Base-by-base conservation (phyloP, 208 protist genomes). In the Trypanosoma vivax region DNA sequence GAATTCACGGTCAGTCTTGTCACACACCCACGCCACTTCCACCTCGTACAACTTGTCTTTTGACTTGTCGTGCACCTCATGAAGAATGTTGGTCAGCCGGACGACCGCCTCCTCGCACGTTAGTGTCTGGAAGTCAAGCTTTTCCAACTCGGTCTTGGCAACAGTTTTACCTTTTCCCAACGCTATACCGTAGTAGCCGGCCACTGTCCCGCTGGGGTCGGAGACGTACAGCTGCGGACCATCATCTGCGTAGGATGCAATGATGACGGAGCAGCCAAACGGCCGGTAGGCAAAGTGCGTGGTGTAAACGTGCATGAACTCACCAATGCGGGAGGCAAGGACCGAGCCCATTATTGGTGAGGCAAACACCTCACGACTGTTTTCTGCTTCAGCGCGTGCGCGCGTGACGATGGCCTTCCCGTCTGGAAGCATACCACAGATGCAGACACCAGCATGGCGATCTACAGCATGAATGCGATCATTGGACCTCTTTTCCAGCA, bases 111-210 rank as follows among this genome's bases (percentile, higher is more conserved):
- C 95, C 4, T 73, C 65, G 48, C 83, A 92, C 1, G 96, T 98
- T 30, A 98, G 64, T 37, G 78, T 88, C 9, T 51, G 37, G 37
- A 99, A 94, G 51, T 98, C 82, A 19, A 99, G 69, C 70, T 99
- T 99, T 85, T 99, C 97, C 11, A 99, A 61, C 75, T 99, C 97
- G 24, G 96, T 97, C 65, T 99, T 98, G n/a, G 97, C 97, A 7
- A 96, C 80, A 37, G 96, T 94, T 73, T 97, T 98, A 13, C 81
- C 96, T 71, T 99, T 99, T 16, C 98, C 98, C n/a, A 98, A 71
- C 11, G 97, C 96, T 40, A 90, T 71, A 14, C 82, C 98, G 65
- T 91, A 96, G 80, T 98, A 99, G 3, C 94, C 94, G 35, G 77
- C 82, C n/a, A 90, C 79, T 24, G 83, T 88, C 45, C 96, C 97